Conservation (phyloP, 768 basidiomycete genomes). For the Hericium coralloides region DNA sequence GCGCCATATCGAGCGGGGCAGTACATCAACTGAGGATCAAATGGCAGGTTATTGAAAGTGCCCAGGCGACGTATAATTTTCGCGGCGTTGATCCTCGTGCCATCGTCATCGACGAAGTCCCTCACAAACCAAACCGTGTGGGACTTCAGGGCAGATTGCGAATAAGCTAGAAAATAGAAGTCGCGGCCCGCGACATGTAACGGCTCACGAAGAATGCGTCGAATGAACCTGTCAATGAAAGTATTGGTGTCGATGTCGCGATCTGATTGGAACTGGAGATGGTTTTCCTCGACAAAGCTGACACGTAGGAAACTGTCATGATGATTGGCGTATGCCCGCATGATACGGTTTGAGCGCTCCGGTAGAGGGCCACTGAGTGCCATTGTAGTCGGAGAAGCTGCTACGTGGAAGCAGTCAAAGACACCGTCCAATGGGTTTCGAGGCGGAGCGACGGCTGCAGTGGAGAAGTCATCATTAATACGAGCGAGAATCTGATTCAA, state of each 20-base stretch:
- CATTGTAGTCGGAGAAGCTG: conserved; percentile 47
- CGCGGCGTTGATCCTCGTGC: conserved; percentile 27
- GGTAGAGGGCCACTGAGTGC: conserved; percentile 43
- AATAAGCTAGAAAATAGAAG: conserved; percentile 64
- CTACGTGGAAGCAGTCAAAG: conserved; percentile 38
- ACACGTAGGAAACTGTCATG: conserved; percentile 56
- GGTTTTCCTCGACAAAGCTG: conserved; percentile 51
- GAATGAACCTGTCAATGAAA: conserved; percentile 43
- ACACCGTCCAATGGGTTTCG: conserved; percentile 13
- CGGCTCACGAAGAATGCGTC: conserved; percentile 33
- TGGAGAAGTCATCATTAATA: conserved; percentile 19
- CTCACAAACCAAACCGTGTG: conserved; percentile 56
- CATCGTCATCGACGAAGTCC: conserved; percentile 32
- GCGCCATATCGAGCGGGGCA: conserved; percentile 69
- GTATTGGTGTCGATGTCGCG: conserved; percentile 42
- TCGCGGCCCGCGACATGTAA: conserved; percentile 43
- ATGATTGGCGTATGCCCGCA: conserved; percentile 39
- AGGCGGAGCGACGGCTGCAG: neutral
- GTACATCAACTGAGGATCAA: conserved; percentile 38
- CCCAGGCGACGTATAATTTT: conserved; percentile 50
- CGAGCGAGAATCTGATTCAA: conserved; percentile 14
- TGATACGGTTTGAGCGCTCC: conserved; percentile 54
- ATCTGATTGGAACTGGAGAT: conserved; percentile 44
- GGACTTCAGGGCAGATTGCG: conserved; percentile 61
- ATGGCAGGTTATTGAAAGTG: conserved; percentile 36